Conservation (phyloP, 1,139 yeast species). For the Hansenula lynferdii region DNA sequence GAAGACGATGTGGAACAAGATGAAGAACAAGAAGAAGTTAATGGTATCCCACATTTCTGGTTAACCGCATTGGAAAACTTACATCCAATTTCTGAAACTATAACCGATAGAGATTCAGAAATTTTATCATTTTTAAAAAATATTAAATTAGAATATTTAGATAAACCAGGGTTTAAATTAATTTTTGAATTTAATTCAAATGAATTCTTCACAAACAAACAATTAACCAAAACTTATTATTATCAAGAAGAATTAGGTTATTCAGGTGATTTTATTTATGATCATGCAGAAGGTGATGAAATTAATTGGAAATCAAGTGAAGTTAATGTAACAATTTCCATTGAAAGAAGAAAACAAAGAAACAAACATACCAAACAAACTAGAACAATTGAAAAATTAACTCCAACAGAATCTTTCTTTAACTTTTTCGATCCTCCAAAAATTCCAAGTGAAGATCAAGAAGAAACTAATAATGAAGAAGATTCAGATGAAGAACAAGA, state of each 20-base stretch:
- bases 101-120: conserved; percentile 87
- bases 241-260: conserved; percentile 94
- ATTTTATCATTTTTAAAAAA: conserved; percentile 67
- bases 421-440: conserved; percentile 93
- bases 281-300: conserved; percentile 89
- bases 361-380: conserved; percentile 97
- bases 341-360: conserved; percentile 96
- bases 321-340: conserved; percentile 74
- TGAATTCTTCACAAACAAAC: conserved; percentile 69
- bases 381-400: conserved; percentile 89
- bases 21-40: conserved; percentile 39
- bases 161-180: conserved; percentile 81
- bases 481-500: conserved; percentile 53
- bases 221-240: conserved; percentile 79
- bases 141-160: conserved; percentile 76
- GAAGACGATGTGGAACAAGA: conserved; percentile 41
- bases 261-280: conserved; percentile 94
- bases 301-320: conserved; percentile 84
- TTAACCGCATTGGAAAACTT: conserved; percentile 89
- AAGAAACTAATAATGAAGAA: conserved; percentile 40
- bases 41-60: conserved; percentile 96
- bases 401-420: conserved; percentile 92
- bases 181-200: conserved; percentile 78
- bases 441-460: conserved; percentile 46
- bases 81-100: conserved; percentile 75